A percentile compares a stretch with the other conserved stretches of the same genome.
Conservation (phyloP, 2,329 filamentous ascomycete genomes). For the Cladophialophora exuberans region DNA sequence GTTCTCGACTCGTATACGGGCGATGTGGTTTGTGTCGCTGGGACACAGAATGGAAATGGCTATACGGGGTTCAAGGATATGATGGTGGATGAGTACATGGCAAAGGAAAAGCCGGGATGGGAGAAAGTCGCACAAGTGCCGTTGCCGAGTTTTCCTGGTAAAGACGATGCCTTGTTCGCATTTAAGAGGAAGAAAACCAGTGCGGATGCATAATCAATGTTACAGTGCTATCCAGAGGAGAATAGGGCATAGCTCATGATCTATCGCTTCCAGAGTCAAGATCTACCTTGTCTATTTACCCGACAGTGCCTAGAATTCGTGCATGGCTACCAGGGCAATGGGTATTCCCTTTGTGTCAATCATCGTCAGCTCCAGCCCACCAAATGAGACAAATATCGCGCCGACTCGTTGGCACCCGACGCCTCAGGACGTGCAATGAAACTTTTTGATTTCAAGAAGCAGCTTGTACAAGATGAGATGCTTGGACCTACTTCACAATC, state of each 20-base stretch:
- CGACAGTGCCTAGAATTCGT: not conserved
- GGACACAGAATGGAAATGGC: slow-evolving; percentile 74
- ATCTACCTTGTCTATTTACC: not conserved
- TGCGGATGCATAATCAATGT: not conserved
- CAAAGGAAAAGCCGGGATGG: slow-evolving; percentile 56
- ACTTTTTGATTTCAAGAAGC: not conserved
- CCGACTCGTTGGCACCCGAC: no score
- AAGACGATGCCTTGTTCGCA: slow-evolving; percentile 74
- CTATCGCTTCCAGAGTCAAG: no score
- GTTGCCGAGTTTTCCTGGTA: slow-evolving; percentile 74
- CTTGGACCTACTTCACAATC: slow-evolving; percentile 60
- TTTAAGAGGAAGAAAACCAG: slow-evolving; percentile 44
- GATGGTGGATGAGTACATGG: slow-evolving; percentile 70
- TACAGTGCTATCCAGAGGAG: no score
- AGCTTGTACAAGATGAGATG: slow-evolving; percentile 1
- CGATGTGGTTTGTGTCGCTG: slow-evolving; percentile 70
- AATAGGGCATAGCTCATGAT: no score
- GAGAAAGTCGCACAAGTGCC: slow-evolving; percentile 65
- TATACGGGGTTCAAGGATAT: slow-evolving; percentile 70
- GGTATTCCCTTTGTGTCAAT: slow-evolving; percentile 32
- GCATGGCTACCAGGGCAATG: slow-evolving; percentile 31
- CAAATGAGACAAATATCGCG: no score
- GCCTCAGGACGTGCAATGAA: slow-evolving; percentile 23
- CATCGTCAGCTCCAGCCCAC: slow-evolving; percentile 25
- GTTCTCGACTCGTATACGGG: slow-evolving; percentile 65